A percentile compares a stretch with the other conserved stretches of the same genome.
phyloP scores from a whole-genome alignment of 2,329 filamentous ascomycete genomes.

The Epicoccum nigrum region DNA sequence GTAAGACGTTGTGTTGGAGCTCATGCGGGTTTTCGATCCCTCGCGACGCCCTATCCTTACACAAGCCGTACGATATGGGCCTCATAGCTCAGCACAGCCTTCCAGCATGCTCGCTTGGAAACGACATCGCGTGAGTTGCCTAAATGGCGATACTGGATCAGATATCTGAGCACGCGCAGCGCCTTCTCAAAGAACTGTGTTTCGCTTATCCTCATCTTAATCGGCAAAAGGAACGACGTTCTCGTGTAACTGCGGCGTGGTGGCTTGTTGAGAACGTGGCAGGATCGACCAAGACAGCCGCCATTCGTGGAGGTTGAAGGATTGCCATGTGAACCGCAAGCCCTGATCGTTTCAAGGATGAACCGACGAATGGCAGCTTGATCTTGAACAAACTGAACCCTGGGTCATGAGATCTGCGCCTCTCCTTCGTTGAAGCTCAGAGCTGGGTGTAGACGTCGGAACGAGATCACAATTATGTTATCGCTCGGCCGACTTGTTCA shows the following conservation, averaged over 20 bases:
- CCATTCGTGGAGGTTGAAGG: constrained; percentile 5
- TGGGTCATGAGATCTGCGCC: neutral
- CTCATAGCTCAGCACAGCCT: neutral
- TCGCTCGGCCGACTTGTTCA: neutral
- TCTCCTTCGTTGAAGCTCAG: neutral
- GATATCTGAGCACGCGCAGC: neutral
- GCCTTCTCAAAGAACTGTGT: neutral
- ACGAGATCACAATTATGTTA: neutral
- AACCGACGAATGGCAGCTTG: neutral
- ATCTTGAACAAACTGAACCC: neutral
- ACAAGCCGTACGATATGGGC: neutral
- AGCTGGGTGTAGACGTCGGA: neutral
- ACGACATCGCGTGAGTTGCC: constrained; percentile 7
- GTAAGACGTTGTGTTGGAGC: neutral
- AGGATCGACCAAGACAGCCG: neutral
- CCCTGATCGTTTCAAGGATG: constrained; percentile 5
- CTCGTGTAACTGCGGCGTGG: constrained; percentile 9
- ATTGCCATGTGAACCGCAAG: constrained; percentile 15
- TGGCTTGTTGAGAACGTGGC: neutral
- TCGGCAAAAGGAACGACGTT: neutral
- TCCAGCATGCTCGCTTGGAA: neutral
- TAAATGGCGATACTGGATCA: neutral
- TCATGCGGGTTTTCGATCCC: neutral
- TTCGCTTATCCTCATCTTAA: neutral
- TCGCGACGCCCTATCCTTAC: neutral